phyloP scores from a whole-genome alignment of 371 early-diverging fungal species.

The Chytridiales sp. region DNA sequence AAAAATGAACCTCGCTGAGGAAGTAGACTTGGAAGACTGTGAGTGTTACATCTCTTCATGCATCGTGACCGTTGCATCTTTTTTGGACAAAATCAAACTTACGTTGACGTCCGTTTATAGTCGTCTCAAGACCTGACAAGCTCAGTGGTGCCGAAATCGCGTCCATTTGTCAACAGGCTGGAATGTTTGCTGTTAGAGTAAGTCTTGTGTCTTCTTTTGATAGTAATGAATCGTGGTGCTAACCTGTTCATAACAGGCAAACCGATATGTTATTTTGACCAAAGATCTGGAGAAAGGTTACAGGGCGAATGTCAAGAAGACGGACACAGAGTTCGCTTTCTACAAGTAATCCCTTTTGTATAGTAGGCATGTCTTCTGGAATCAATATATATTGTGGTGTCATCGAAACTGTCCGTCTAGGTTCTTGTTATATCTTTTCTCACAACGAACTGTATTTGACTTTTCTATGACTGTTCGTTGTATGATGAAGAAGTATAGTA shows the following conservation, averaged over 20 bases:
- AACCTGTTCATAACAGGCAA: constrained; percentile 43
- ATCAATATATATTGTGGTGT: no score
- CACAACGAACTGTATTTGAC: no score
- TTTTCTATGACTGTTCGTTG: no score
- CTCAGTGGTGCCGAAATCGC: constrained; percentile 99
- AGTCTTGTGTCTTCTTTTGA: neutral
- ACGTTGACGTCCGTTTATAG: constrained; percentile 35
- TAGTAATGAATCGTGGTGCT: neutral
- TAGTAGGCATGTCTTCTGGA: no score
- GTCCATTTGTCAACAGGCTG: constrained; percentile 99
- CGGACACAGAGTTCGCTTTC: constrained; percentile 93
- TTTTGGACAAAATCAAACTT: constrained; percentile 1
- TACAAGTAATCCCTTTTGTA: constrained; percentile 64
- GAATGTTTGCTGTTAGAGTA: constrained; percentile 98
- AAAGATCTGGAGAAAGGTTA: constrained; percentile 98
- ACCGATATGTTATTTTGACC: constrained; percentile 96
- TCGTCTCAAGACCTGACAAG: constrained; percentile 98
- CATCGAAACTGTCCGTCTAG: no score
- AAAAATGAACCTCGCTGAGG: constrained; percentile 98
- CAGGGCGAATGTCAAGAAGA: constrained; percentile 94
- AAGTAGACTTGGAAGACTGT: constrained; percentile 99
- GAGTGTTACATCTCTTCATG: constrained; percentile 34
- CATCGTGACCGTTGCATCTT: neutral
- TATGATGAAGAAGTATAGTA: no score
- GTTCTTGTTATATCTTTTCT: no score